Evolutionary conservation across 495 filamentous ascomycete genomes (phyloP).

Genomic region (Tuber umbilicatum): DNA sequence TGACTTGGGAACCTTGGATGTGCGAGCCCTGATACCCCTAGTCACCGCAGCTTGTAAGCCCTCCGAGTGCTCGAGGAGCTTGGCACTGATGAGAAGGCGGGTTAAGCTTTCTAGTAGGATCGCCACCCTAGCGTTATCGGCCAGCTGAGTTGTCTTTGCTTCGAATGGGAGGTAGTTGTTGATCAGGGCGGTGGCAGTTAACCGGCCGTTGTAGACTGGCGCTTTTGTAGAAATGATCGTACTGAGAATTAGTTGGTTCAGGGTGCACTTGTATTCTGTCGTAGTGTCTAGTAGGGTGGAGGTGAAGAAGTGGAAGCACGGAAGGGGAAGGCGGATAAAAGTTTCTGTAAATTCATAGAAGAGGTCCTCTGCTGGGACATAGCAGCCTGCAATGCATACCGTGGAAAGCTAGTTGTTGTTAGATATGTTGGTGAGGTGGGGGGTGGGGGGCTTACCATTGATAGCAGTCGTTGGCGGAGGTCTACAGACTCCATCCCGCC

Average conservation of each 20-base stretch:
- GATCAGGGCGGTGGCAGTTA: slow-evolving; percentile 58
- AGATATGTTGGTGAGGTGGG: slow-evolving; percentile 26
- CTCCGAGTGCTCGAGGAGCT: slow-evolving; percentile 46
- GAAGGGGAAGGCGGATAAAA: slow-evolving; percentile 59
- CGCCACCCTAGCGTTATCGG: slow-evolving; percentile 76
- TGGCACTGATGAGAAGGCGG: slow-evolving; percentile 50
- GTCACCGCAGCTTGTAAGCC: slow-evolving; percentile 52
- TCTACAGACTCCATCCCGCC: slow-evolving; percentile 46
- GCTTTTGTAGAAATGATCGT: slow-evolving; percentile 56
- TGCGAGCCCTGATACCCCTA: slow-evolving; percentile 57
- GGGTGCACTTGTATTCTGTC: slow-evolving; percentile 49
- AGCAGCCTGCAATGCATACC: slow-evolving; percentile 49
- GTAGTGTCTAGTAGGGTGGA: slow-evolving; percentile 48
- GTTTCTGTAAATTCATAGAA: slow-evolving; percentile 62
- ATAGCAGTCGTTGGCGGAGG: slow-evolving; percentile 45
- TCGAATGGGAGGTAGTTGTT: slow-evolving; percentile 64
- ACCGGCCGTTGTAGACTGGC: slow-evolving; percentile 44
- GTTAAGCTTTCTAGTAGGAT: slow-evolving; percentile 67
- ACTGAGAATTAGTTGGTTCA: slow-evolving; percentile 60
- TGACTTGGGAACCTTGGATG: slow-evolving; percentile 45
- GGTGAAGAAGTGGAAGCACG: slow-evolving; percentile 62
- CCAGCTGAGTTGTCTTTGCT: slow-evolving; percentile 55
- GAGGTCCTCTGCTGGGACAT: slow-evolving; percentile 52
- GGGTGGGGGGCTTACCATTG: slow-evolving; percentile 39
- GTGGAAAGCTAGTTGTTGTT: slow-evolving; percentile 46